Base-by-base conservation (phyloP, 805 yeast species). In the Wickerhamomyces bisporus region DNA sequence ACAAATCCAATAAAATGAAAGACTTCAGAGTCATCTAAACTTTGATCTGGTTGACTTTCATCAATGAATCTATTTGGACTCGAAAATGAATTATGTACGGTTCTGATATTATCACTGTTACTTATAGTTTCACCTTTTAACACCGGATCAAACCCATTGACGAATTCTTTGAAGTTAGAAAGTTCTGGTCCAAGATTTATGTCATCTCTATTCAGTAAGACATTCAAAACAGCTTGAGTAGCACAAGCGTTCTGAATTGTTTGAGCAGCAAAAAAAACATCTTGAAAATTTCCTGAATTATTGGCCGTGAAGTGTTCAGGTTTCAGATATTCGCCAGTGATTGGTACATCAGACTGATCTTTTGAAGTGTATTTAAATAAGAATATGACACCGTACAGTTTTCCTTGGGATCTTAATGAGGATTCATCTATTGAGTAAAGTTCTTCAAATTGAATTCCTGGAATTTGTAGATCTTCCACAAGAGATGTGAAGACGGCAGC, bases 211-310 rank as follows among this genome's bases (percentile, higher is more conserved):
- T 75, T 76, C 41, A 80, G 48, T 37, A 80, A 57, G 8, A 78
- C 60, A 39, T 78, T 75, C 40, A 80, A 61, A 17, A 80, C 79
- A 1, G 86, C 86, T 49, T 76, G 83, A 1, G 86, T 80, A n/a
- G 81, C 86, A 57, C 86, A 80, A 3, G 86, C 85, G 49, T 80
- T 79, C 48, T 75, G 77, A 38, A 79, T 75, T 20, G 73, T 73
- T 52, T 80, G 86, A 33, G 67, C 67, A 6, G 85, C 84, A 52
- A 80, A 80, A 52, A 75, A 79, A 2, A 80, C 64, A 10, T 30
- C 25, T 6, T 30, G 7, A 30, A n/a, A 18, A 19, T 19, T 24
- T 9, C 19, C 25, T 5, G 6, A n/a, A 16, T 30, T n/a, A 11
- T 30, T 18, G 7, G 7, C 10, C 10, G 10, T 7, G 25, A 19